Evolutionary conservation across 306 rosid species (phyloP), one percentile per base, ranked within the genome.

Genomic region (Ormosia semicastrata): DNA sequence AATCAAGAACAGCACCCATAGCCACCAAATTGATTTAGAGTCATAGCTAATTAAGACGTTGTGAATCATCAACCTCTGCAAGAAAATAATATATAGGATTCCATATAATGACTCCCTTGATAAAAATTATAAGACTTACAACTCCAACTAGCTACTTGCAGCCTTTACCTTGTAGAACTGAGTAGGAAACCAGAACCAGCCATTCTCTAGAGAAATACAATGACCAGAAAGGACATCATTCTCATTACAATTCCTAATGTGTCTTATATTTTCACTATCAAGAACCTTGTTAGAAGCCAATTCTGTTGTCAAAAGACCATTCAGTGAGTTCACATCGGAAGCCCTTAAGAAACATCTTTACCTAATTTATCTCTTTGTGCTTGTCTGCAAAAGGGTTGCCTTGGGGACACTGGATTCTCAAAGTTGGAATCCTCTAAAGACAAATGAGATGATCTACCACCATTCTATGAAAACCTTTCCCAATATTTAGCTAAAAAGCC

Each of bases 401-500:
- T 65, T 17, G 82, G 81, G 76, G 87, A 59, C 58, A 81, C 82
- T 13, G 79, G 7, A 68, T 84, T 82, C 76, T 81, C 85, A 68
- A 59, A 56, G 77, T 54, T 73, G 49, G 88, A 77, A 82, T 84
- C 91, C 88, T 86, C 87, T 2, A 69, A 76, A 57, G 88, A 80
- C 49, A 77, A 85, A 34, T 67, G 82, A 50, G 73, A 62, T 18
- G 66, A 85, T 33, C 65, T 46, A 78, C 78, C 88, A 72, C 77
- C 63, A 37, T 72, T 82, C 54, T 70, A 83, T 12, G 87, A 73
- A 63, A 80, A 12, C 60, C 74, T 86, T 81, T 85, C 87, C 94
- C 89, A 92, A 82, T 77, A 86, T 85, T 88, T 91, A 17, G 90
- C 91, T 87, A 94, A 83, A 85, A 83, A 94, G 47, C 97, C 91